Percentiles rank a stretch among this genome's conserved stretches.
Evolutionary conservation across 164 flowering plant species (phyloP).

Genomic region (Nymphaea colorata): DNA sequence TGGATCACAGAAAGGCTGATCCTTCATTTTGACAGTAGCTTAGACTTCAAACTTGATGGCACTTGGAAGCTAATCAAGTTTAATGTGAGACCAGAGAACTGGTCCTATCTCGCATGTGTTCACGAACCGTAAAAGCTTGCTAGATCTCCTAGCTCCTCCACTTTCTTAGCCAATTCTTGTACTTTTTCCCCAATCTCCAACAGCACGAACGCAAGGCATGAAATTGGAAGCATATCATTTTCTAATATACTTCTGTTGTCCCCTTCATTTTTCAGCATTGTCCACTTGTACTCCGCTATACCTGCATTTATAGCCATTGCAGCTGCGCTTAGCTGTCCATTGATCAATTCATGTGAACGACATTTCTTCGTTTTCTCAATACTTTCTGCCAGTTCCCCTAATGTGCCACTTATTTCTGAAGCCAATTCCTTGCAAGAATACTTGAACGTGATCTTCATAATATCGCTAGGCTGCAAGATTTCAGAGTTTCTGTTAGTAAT

Average conservation of each 20-base stretch:
- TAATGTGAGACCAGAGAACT: background rate
- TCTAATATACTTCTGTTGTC: background rate
- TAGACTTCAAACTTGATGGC: too few species aligned
- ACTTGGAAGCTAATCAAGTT: too few species aligned
- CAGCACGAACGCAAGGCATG: constrained; percentile 31
- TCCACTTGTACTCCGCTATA: background rate
- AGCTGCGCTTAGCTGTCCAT: background rate
- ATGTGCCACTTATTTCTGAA: background rate
- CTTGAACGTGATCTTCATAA: background rate
- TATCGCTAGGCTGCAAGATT: background rate
- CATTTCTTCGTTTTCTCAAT: background rate
- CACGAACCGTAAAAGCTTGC: constrained; percentile 19
- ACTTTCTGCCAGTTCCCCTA: background rate
- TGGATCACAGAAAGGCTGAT: background rate
- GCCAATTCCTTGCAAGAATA: background rate
- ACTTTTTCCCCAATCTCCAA: constrained; percentile 40
- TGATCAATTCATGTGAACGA: background rate
- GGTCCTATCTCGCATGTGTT: background rate
- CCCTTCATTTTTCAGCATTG: background rate
- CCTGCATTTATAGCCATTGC: background rate
- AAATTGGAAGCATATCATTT: background rate
- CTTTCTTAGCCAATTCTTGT: constrained; percentile 36
- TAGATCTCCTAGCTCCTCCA: constrained; percentile 49
- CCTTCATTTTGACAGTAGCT: background rate
- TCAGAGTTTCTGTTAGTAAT: background rate